Base-by-base conservation (phyloP, 805 yeast genomes). In the Cyberlindnera mycetangii region DNA sequence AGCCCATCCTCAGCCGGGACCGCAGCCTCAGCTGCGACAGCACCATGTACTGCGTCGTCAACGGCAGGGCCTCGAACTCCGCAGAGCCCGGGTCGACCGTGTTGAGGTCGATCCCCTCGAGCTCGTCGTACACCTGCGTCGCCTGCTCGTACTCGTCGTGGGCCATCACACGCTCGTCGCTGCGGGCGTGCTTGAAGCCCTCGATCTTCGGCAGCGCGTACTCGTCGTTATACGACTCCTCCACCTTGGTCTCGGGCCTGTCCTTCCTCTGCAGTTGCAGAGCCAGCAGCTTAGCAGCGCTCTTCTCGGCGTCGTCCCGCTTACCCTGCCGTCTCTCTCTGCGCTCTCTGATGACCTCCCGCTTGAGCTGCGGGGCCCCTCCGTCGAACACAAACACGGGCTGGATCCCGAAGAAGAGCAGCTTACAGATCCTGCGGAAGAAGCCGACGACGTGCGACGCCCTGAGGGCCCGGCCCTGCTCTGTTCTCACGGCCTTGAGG, bases 311-410 rank as follows among this genome's bases (percentile, higher is more conserved):
- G 44, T 75, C 78, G 41, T 83, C 90, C 50, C 80, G 70, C 45
- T 87, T 75, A 1, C 88, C 96, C 52, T 81, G 81, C 35, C 96
- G 67, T 48, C 86, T 66, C 55, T 85, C 87, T 52, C 79, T 76
- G 51, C 99, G 75, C 47, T 78, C 73, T 14, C 72, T 72, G 15
- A 93, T 85, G 0, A 97, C 92, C 47, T 81, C 81, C 50, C 82
- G 70, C 68, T 93, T 93, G 58, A 93, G 66, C 1, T 74, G 71
- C 0, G 97, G 97, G 0, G 95, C 97, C 1, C 93, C 96, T 21
- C 98, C 98, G 68, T 90, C 98, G 69, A 90, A 90, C 1, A 90
- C 93, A 71, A 90, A 90, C 6, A 90, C 84, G 0, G 98, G 98
- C 41, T 70, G 73, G 16, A 85, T 89, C 0, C 97, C 98, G 67